Conservation (phyloP, 257 asterid species). For the Penstemon barbatus region DNA sequence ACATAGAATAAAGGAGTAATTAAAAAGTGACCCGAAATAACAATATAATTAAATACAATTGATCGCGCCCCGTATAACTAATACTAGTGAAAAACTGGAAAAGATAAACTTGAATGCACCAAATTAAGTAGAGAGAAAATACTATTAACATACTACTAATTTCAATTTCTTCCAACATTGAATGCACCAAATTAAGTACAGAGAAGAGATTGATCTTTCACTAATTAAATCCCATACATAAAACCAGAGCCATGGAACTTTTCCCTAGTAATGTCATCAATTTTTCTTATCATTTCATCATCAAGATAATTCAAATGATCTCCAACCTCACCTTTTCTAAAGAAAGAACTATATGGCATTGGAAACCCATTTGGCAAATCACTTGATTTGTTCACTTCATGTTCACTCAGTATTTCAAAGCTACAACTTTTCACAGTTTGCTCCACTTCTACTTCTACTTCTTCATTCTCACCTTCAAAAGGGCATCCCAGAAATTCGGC, state of each 20-base stretch:
- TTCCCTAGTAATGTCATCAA: constrained; percentile 24
- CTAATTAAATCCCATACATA: constrained; percentile 19
- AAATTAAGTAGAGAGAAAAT: no score
- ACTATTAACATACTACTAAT: no score
- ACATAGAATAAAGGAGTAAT: no score
- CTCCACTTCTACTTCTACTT: constrained; percentile 13
- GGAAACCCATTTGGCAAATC: neutral
- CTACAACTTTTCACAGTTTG: constrained; percentile 11
- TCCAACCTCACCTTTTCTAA: constrained; percentile 27
- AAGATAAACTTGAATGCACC: no score
- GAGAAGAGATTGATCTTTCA: neutral
- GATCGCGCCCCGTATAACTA: no score
- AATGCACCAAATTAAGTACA: neutral
- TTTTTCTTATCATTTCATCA: constrained; percentile 8
- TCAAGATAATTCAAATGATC: constrained; percentile 21
- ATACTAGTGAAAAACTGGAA: no score
- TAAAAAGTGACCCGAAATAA: no score
- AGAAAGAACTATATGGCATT: constrained; percentile 24
- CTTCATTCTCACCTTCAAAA: constrained; percentile 21
- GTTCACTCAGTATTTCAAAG: constrained; percentile 17
- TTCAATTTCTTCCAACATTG: no score
- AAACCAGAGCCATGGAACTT: constrained; percentile 26
- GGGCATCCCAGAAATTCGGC: constrained; percentile 30
- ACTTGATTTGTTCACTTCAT: constrained; percentile 23
- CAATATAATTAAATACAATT: no score